Evolutionary conservation across 441 rosid genomes (phyloP), one percentile per base, ranked within the genome.

Genomic region (Euphorbia corollata): DNA sequence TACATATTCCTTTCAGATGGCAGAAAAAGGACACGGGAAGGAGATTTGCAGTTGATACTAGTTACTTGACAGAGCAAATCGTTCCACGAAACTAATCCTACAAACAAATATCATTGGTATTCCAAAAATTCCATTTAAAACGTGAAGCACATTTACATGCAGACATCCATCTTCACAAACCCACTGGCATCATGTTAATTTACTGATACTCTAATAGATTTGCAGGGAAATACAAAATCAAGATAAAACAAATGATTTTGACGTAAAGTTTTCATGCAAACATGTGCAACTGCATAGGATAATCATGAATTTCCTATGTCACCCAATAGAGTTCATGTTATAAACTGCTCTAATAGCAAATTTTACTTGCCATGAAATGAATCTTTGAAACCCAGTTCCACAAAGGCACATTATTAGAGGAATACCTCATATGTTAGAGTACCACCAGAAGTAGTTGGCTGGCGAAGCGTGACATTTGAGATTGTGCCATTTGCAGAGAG

Each of bases 381-480:
- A 24, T 13, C 38, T 41, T 63, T 22, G 23, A 34, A 55, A 67
- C 61, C 34, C 47, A 65, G 24, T 63, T 71, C 41, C 7, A 59
- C 16, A 51, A 67, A 50, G 41, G 23, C 13, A 59, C 69, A 47
- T 62, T 58, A 41, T 64, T 55, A 23, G 39, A 45, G 60, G 60
- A 75, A 59, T 59, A 95, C 99, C 98, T 95, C 93, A 68, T 90
- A 88, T 15, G 98, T 92, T 65, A 92, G 81, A 61, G 99, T 90
- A 64, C 99, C 98, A n/a, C 98, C 95, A 41, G 85, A 90, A 54
- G 97, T 83, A 65, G 86, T 80, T 68, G 95, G 83, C 24, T 90
- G 97, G 56, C 95, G 95, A 77, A 92, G 87, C 8, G 98, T 90
- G 66, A 92, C 98, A 74, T 87, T 95, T 11, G 97, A 95, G 67